Base-by-base conservation (phyloP, 2,329 filamentous ascomycete species). In the Cryphonectria parasitica region DNA sequence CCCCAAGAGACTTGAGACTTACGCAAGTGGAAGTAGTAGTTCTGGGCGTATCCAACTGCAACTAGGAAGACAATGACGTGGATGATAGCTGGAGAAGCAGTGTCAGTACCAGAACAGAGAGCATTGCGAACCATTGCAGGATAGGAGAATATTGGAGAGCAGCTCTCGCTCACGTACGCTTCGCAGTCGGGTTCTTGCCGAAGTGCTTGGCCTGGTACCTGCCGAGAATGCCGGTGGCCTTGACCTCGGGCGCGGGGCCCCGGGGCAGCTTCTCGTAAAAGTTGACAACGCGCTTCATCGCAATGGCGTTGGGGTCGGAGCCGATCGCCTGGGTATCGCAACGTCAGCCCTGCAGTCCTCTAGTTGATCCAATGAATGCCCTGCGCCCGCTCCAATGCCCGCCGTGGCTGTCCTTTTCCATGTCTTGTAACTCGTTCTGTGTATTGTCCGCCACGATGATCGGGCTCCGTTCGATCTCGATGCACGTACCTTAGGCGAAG, bases 11-110 rank as follows among this genome's bases (percentile, higher is more conserved):
- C 54, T 17, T 41, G 65, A 69, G 69, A 90, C 93, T 84, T 91
- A 99, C 96, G 94, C 80, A 99, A 89, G 86, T 99, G 97, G 93
- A 97, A 98, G 90, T 99, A 98, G 91, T 99, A 99, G 87, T 97
- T 95, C 86, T 98, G 94, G 78, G 92, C 92, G 84, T 99, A 99
- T 79, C 96, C 95, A 77, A 98, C 81, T 75, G 89, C 83, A 75
- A 97, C 85, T 74, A 99, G 85, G 80, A 89, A 86, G 77, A 88
- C 90, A 78, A 99, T 91, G 78, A 90, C 87, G 84, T 99, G 96
- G 78, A 97, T 87, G 80, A 99, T 89, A 75, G 96, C 96, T 99
- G 78, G 72, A 74, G 72, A 17, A 36, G 54, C 68, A 49, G 41
- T 67, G 63, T 69, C 70, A 73, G 71, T 43, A 54, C 34, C 22